These are phyloP conservation scores for Teratosphaeria nubilosa DNA, from an alignment of 2,329 filamentous ascomycete species.

Conservation along the genomic window DNA sequence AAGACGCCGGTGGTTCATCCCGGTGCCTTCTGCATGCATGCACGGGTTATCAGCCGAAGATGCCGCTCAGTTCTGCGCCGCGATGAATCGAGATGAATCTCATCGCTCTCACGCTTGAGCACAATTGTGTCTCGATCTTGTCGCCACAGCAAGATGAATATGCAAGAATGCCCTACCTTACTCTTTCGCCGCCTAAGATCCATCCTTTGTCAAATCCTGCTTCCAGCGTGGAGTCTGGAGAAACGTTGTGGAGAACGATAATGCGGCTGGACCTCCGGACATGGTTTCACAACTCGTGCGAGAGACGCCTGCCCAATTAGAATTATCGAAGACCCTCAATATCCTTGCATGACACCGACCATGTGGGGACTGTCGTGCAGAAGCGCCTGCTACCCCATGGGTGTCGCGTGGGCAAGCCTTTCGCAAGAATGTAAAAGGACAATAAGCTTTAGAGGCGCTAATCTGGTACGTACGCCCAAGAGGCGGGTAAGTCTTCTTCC, in stretches of 20 bases:
- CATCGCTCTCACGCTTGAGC: background rate
- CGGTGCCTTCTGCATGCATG: no score
- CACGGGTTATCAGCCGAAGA: background rate
- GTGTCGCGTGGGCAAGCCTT: background rate
- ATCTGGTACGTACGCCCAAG: background rate
- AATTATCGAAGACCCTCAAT: background rate
- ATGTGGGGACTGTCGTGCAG: background rate
- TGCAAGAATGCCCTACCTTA: background rate
- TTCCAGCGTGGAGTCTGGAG: background rate
- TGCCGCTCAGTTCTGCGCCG: background rate
- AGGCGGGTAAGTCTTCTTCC: background rate
- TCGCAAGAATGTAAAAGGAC: background rate
- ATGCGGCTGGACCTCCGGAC: background rate
- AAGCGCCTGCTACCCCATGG: background rate
- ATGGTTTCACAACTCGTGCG: background rate
- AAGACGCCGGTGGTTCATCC: no score
- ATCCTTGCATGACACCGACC: background rate
- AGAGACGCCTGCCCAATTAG: background rate
- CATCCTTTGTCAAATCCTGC: background rate
- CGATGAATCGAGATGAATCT: background rate
- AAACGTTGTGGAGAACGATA: background rate
- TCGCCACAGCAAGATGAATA: background rate
- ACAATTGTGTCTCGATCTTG: background rate
- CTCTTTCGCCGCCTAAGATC: background rate
- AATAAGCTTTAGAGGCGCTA: background rate